Percentiles rank a stretch among this genome's conserved stretches.
Evolutionary conservation across 345 rosid species (phyloP).

Genomic region (Salix caprea): DNA sequence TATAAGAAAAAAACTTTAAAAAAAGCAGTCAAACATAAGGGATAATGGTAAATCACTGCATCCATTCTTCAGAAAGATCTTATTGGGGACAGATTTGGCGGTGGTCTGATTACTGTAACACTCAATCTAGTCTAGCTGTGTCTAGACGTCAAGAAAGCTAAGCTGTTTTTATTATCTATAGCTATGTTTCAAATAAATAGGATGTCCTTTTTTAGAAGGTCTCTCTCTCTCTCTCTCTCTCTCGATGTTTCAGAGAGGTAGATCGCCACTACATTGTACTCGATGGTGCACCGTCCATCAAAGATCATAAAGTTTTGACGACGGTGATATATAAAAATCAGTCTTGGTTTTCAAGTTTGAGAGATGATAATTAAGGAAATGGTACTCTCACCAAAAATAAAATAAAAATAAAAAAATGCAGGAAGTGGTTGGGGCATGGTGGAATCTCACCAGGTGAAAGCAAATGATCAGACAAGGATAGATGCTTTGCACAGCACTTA

Average conservation of each 20-base stretch:
- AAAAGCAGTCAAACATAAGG: too few species aligned
- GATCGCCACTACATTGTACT: neutral
- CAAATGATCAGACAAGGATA: neutral
- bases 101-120: neutral
- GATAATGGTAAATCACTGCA: too few species aligned
- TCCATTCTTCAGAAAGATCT: neutral
- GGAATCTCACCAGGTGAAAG: neutral
- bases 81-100: neutral
- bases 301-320: too few species aligned
- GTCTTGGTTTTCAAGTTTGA: neutral
- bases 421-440: neutral
- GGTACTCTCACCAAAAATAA: too few species aligned
- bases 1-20: too few species aligned
- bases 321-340: too few species aligned
- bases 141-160: neutral
- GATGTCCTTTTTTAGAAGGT: neutral
- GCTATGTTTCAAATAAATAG: neutral
- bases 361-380: neutral
- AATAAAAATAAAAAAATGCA: neutral
- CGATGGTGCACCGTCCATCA: neutral
- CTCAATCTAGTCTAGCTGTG: neutral
- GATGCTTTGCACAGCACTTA: neutral
- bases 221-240: neutral
- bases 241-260: neutral
- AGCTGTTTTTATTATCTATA: neutral